Conservation (phyloP, 768 basidiomycete species). For the Glaciozyma antarctica region DNA sequence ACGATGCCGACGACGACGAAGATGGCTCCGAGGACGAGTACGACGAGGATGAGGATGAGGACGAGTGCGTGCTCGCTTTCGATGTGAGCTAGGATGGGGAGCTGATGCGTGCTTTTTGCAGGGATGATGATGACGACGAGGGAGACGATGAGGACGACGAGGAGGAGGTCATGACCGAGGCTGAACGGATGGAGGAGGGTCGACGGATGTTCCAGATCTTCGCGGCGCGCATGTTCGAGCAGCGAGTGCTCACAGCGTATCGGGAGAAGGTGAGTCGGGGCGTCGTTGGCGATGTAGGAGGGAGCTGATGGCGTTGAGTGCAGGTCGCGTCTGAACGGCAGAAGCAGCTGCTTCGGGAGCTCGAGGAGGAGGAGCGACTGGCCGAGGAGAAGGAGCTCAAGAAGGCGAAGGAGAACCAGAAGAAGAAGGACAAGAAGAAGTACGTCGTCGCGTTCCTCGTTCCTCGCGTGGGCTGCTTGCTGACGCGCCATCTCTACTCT, state of each 20-base stretch:
- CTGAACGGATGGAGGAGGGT: constrained; percentile 98
- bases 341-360: constrained; percentile 79
- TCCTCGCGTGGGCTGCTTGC: constrained; percentile 15
- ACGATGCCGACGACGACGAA: constrained; percentile 54
- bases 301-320: neutral
- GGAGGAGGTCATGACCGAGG: constrained; percentile 70
- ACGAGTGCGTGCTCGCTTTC: neutral
- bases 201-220: constrained; percentile 99
- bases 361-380: constrained; percentile 87
- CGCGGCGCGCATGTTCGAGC: constrained; percentile 98
- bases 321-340: constrained; percentile 91
- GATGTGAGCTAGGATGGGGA: neutral
- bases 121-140: constrained; percentile 49
- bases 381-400: constrained; percentile 82
- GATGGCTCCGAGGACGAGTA: constrained; percentile 59
- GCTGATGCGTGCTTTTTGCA: neutral
- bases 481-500: constrained; percentile 1
- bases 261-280: constrained; percentile 50
- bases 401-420: constrained; percentile 86
- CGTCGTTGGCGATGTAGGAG: neutral
- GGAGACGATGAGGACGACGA: constrained; percentile 44
- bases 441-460: constrained; percentile 37
- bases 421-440: constrained; percentile 99
- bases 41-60: constrained; percentile 33
- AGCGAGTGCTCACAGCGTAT: constrained; percentile 90